Conservation (phyloP, 169 alveolate genomes). For the Cryptosporidium andersoni region DNA sequence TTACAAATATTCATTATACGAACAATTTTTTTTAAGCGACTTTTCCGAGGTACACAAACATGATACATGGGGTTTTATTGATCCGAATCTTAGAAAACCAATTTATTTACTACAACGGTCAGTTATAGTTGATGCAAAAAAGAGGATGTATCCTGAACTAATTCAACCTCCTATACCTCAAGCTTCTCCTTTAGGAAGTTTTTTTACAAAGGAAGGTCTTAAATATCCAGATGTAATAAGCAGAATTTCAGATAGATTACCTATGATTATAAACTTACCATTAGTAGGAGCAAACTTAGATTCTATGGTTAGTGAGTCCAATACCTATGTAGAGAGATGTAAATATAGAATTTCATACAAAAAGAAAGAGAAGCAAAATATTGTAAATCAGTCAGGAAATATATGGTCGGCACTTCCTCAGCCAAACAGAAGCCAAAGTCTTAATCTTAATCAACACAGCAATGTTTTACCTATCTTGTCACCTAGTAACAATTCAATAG, state of each 20-base stretch:
- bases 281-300: too few species aligned
- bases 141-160: constrained; percentile 49
- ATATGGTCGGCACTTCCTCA: too few species aligned
- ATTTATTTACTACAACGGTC: constrained; percentile 23
- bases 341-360: constrained; percentile 4
- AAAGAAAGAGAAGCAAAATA: not conserved
- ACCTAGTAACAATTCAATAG: too few species aligned
- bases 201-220: too few species aligned
- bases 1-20: constrained; percentile 42
- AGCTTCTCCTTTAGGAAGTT: constrained; percentile 21
- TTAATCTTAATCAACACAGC: too few species aligned
- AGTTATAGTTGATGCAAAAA: constrained; percentile 32
- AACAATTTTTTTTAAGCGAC: constrained; percentile 50
- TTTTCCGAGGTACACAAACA: constrained; percentile 36
- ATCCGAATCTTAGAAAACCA: constrained; percentile 59
- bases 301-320: not conserved
- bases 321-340: constrained; percentile 13
- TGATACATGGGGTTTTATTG: constrained; percentile 23
- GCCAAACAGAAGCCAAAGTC: too few species aligned
- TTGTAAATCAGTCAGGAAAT: too few species aligned
- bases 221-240: too few species aligned
- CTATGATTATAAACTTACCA: too few species aligned
- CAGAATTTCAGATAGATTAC: too few species aligned
- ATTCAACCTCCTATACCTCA: constrained; percentile 52
- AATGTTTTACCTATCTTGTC: too few species aligned